Percentiles rank a stretch among this genome's conserved stretches.
phyloP scores from a whole-genome alignment of 345 rosid species.

The Turnera subulata region DNA sequence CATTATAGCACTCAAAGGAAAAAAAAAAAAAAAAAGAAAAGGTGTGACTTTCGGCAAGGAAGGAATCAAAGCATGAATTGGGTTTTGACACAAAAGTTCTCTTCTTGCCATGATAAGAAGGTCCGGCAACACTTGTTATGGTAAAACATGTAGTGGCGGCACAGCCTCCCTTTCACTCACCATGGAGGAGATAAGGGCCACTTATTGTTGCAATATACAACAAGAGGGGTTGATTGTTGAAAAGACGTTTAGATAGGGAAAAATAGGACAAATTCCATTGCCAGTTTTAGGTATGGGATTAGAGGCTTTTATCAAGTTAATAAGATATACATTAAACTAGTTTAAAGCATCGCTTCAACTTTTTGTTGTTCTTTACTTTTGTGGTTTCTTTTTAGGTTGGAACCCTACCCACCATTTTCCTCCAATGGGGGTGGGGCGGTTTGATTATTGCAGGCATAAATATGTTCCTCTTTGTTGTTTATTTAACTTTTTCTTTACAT shows the following conservation, averaged over 20 bases:
- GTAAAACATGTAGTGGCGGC: constrained; percentile 20
- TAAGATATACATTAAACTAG: not conserved
- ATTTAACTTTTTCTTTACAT: not conserved
- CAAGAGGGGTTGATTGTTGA: constrained; percentile 11
- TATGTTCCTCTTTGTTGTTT: not conserved
- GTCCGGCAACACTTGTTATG: constrained; percentile 14
- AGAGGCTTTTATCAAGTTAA: not conserved
- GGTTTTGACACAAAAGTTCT: constrained; percentile 6
- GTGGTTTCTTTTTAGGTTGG: too few relatives aligned
- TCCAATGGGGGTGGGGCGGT: constrained; percentile 24
- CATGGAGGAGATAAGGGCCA: constrained; percentile 1
- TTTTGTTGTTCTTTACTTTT: not conserved
- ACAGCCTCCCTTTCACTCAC: constrained; percentile 6
- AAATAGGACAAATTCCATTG: constrained; percentile 12
- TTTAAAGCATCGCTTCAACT: not conserved
- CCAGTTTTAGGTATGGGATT: constrained; percentile 13
- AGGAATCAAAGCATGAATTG: constrained; percentile 19
- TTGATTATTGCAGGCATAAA: not conserved
- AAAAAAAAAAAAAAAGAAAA: not conserved
- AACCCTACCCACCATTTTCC: constrained; percentile 18
- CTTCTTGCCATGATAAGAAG: constrained; percentile 12
- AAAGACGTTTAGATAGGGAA: constrained; percentile 21
- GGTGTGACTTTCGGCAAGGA: constrained; percentile 30
- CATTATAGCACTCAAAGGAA: not conserved
- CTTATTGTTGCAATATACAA: not conserved